phyloP scores from a whole-genome alignment of 768 basidiomycete species.

The Amanita pseudoporphyria region DNA sequence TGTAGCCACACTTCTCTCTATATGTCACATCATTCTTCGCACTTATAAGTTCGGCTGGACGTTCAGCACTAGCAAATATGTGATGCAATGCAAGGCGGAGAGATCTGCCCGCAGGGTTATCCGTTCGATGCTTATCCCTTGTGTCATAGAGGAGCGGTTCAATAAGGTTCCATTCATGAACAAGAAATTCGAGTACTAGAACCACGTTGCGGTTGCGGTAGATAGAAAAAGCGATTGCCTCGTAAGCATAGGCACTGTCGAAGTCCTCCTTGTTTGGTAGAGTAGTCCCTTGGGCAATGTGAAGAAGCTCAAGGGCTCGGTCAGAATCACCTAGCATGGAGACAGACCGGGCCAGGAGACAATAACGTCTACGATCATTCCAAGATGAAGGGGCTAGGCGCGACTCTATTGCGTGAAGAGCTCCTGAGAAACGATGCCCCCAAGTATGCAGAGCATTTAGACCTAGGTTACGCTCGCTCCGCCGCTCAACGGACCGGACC shows the following conservation, averaged over 20 bases:
- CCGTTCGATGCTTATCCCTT: conserved; percentile 6
- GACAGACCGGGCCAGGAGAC: conserved; percentile 20
- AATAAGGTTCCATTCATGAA: conserved; percentile 11
- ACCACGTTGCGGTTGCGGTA: not conserved
- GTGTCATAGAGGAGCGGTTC: conserved; percentile 11
- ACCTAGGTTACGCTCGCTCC: conserved; percentile 11
- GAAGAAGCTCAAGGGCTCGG: conserved; percentile 21
- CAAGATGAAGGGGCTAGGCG: conserved; percentile 14
- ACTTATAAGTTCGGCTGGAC: not conserved
- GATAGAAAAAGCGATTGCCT: conserved; percentile 1
- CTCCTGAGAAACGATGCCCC: conserved; percentile 26
- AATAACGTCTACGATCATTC: conserved; percentile 14
- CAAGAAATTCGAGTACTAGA: conserved; percentile 11
- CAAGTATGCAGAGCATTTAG: conserved; percentile 20
- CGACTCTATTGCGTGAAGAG: conserved; percentile 21
- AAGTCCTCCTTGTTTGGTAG: conserved; percentile 13
- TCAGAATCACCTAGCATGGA: conserved; percentile 29
- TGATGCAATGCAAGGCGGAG: conserved; percentile 20
- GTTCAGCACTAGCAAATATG: conserved; percentile 13
- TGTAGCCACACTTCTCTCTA: conserved; percentile 20
- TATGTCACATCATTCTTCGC: conserved; percentile 13
- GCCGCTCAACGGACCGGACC: conserved; percentile 6
- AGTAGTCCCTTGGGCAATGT: conserved; percentile 14
- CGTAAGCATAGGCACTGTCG: conserved; percentile 2
- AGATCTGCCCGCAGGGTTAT: conserved; percentile 9